Percentiles rank a stretch among this genome's conserved stretches.
Evolutionary conservation across 2,329 filamentous ascomycete genomes (phyloP).

Genomic region (Metarhizium album): DNA sequence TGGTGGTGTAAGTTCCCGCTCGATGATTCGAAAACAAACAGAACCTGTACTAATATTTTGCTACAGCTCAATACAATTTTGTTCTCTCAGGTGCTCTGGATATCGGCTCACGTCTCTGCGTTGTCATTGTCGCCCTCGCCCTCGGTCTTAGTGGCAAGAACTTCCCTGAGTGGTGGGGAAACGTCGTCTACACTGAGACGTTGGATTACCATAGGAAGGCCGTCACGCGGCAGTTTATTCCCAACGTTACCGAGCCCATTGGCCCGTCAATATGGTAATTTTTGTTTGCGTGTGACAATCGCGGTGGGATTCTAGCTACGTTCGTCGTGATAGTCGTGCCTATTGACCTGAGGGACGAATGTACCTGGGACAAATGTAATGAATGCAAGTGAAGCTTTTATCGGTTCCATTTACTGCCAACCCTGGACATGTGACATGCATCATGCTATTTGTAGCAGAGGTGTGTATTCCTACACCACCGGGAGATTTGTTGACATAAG

Average conservation of each 20-base stretch:
- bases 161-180: constrained; percentile 38
- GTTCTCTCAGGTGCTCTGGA: constrained; percentile 46
- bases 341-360: not conserved
- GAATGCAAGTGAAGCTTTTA: not conserved
- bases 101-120: constrained; percentile 42
- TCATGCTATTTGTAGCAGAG: no score
- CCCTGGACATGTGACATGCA: no score
- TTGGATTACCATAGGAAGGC: constrained; percentile 17
- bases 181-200: constrained; percentile 23
- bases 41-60: not conserved
- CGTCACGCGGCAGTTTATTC: constrained; percentile 15
- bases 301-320: not conserved
- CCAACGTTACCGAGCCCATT: constrained; percentile 16
- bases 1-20: constrained; percentile 39
- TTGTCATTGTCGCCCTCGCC: constrained; percentile 37
- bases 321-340: not conserved
- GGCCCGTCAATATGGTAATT: constrained; percentile 16
- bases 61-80: constrained; percentile 38
- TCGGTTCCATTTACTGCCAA: not conserved
- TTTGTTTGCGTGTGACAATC: not conserved
- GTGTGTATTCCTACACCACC: no score
- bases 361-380: not conserved
- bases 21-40: no score
- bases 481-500: no score
- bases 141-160: constrained; percentile 15